Evolutionary conservation across 1,284 basidiomycete species (phyloP).

Genomic region (Rhodotorula sp.): DNA sequence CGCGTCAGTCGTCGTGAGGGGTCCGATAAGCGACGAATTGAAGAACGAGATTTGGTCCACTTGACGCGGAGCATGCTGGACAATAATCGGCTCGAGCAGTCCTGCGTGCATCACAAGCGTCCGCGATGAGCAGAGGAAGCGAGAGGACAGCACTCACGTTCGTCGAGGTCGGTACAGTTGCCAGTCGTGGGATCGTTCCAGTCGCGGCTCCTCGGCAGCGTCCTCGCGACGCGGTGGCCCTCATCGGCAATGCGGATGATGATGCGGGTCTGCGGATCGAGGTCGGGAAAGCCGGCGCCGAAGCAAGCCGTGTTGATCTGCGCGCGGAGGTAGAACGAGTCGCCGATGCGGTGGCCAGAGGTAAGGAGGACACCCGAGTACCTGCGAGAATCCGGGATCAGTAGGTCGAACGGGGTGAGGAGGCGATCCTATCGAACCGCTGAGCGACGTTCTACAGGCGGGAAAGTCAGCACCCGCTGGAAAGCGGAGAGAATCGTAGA

Average conservation of each 20-base stretch:
- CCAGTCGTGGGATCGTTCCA: slow-evolving; percentile 38
- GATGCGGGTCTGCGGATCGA: slow-evolving; percentile 25
- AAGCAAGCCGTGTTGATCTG: slow-evolving; percentile 35
- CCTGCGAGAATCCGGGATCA: neutral
- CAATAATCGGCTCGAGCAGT: slow-evolving; percentile 42
- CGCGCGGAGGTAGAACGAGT: slow-evolving; percentile 47
- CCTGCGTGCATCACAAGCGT: neutral
- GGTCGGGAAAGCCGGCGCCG: slow-evolving; percentile 15
- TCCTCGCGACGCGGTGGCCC: neutral
- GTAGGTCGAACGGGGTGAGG: too few species aligned
- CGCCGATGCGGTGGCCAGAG: slow-evolving; percentile 40
- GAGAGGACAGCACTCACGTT: slow-evolving; percentile 1
- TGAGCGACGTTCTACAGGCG: slow-evolving; percentile 45
- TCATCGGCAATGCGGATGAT: slow-evolving; percentile 42
- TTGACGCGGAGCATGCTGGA: slow-evolving; percentile 34
- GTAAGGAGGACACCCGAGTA: slow-evolving; percentile 47
- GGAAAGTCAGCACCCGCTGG: neutral
- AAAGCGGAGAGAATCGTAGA: neutral
- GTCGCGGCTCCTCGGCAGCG: slow-evolving; percentile 26
- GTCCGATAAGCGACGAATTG: slow-evolving; percentile 35
- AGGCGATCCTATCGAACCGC: slow-evolving; percentile 21
- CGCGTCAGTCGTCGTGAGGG: too few species aligned
- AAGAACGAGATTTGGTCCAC: slow-evolving; percentile 37
- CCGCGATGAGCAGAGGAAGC: neutral
- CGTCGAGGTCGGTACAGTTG: slow-evolving; percentile 42